Evolutionary conservation across 306 rosid genomes (phyloP), one percentile per base, ranked within the genome.

Genomic region (Luffa acutangula): DNA sequence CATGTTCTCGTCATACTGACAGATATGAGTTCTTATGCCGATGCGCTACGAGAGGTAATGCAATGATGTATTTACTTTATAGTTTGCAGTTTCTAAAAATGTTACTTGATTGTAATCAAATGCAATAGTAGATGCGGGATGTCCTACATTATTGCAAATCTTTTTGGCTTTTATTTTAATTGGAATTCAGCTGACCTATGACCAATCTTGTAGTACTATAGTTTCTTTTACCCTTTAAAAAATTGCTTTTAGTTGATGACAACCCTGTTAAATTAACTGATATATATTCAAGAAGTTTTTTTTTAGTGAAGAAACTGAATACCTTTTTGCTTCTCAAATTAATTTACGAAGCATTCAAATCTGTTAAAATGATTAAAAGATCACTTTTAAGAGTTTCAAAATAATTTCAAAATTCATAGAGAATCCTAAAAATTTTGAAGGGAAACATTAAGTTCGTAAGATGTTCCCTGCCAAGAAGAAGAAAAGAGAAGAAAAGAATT

Each of bases 21-120:
- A 34, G 99, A 96, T 83, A 96, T 96, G 99, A 96, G 99, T 90
- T 96, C 99, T 78, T 96, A 96, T 85, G 99, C 99, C 5, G 99
- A 96, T 86, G 98, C 99, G 78, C 99, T 96, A 83, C 99, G 99
- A 87, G 99, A 96, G 99, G 99, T 96, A 90, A 86, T 15, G 72
- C 71, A 31, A 21, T 36, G 54, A 63, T 48, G 49, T 17, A 42
- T 33, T 33, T 20, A 60, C 53, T 11, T 37, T 31, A 15, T n/a
- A 54, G 2, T 57, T 42, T 69, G 14, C 37, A 46, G 57, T 69
- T 8, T 41, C 48, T 69, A 0, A 69, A 69, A 4, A 42, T 69
- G 17, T 42, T 15, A 42, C 75, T 69, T 1, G 17, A n/a, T 8
- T 67, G 75, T 13, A 71, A 69, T 53, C 37, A 7, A 21, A 63